phyloP scores from a whole-genome alignment of 352 stramenopile species.

The Phytophthora macrochlamydospora region DNA sequence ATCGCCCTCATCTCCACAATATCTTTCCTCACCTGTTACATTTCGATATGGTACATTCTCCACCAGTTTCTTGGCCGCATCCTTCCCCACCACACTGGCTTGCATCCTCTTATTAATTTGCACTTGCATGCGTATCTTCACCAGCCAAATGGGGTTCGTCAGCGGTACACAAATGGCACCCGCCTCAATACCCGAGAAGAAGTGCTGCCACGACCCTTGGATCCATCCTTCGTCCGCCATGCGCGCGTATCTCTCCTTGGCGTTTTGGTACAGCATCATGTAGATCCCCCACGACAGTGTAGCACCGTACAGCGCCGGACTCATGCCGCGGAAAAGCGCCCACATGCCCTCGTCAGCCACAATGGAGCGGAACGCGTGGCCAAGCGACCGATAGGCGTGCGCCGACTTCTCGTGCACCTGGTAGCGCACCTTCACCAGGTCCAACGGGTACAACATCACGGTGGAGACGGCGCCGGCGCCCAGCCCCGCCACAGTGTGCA shows the following conservation, averaged over 20 bases:
- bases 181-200: conserved; percentile 81
- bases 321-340: conserved; percentile 94
- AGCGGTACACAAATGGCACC: conserved; percentile 93
- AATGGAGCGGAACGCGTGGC: conserved; percentile 77
- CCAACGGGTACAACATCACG: conserved; percentile 94
- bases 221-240: conserved; percentile 73
- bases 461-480: conserved; percentile 83
- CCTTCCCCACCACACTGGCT: conserved; percentile 50
- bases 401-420: conserved; percentile 94
- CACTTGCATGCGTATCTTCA: conserved; percentile 98
- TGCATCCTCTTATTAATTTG: conserved; percentile 63
- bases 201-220: conserved; percentile 83
- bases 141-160: conserved; percentile 99
- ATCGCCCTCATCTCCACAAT: conserved; percentile 1
- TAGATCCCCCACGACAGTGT: conserved; percentile 97
- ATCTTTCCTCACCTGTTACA: conserved; percentile 44
- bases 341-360: conserved; percentile 86
- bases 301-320: conserved; percentile 95
- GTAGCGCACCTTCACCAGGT: conserved; percentile 97
- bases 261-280: conserved; percentile 98
- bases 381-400: conserved; percentile 69
- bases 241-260: conserved; percentile 88
- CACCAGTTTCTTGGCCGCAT: conserved; percentile 53
- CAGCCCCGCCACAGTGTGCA: conserved; percentile 71
- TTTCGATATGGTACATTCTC: conserved; percentile 72